Base-by-base conservation (phyloP, 306 rosid species). In the Corylus americana region DNA sequence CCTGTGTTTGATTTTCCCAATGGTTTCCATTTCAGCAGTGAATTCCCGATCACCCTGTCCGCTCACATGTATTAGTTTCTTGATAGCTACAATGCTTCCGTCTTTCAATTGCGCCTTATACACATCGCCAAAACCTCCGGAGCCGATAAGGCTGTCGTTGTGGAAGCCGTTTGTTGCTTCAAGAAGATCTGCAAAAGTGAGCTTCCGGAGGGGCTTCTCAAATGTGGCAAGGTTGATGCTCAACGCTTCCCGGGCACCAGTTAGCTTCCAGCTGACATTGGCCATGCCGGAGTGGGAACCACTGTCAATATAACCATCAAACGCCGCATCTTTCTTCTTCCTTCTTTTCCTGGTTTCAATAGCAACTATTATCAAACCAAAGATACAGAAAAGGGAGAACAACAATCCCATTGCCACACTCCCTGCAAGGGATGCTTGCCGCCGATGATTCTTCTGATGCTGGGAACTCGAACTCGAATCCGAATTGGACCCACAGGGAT, bases 21-120 rank as follows among this genome's bases (percentile, higher is more conserved):
- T 96, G 39, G 99, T 96, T 83, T 96, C 99, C 99, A 96, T 96
- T 74, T 96, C 99, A 35, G 99, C 99, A 11, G 96, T 96, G 90
- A 93, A 96, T 74, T 96, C 98, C 12, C 99, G 83, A 82, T 96
- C 99, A 53, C 99, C 99, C 80, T 96, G 99, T 57, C 99, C 99
- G 0, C 99, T 96, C 0, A 96, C 82, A 74, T 89, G 98, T 49
- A 91, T 93, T 16, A 96, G 87, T 76, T 96, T 96, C 90, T 96
- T 96, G 79, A 96, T 96, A 31, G 99, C 98, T 37, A 96, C 99
- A 13, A 89, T 74, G 78, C 86, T 96, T 55, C 96, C 97, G 44
- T 96, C 99, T 85, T 90, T 93, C 91, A 96, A 53, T 66, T 87
- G 92, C 31, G 99, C 98, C 88, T 90, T 96, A 82, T 96, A 93